phyloP scores from a whole-genome alignment of 371 early-diverging fungal species.

The Apophysomyces sp. region DNA sequence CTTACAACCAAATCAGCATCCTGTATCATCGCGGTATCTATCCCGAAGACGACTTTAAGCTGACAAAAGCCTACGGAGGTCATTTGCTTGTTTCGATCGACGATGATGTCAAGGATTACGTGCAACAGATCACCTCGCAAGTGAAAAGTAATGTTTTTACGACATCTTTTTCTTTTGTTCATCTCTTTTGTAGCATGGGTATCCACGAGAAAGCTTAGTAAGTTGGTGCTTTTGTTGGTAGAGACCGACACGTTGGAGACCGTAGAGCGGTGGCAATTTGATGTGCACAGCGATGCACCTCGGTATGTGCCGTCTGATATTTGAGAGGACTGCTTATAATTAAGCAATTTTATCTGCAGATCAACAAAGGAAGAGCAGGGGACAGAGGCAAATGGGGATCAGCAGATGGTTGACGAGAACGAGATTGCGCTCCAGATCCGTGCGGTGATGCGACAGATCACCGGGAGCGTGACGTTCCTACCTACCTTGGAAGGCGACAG shows the following conservation, averaged over 20 bases:
- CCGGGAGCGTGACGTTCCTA: slow-evolving; percentile 85
- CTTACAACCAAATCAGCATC: slow-evolving; percentile 51
- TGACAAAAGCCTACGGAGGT: slow-evolving; percentile 80
- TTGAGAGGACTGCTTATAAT: too few relatives aligned
- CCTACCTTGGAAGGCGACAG: slow-evolving; percentile 88
- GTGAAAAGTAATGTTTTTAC: slow-evolving; percentile 59
- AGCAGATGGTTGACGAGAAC: slow-evolving; percentile 37
- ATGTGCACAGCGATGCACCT: slow-evolving; percentile 55
- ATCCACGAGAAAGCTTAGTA: slow-evolving; percentile 63
- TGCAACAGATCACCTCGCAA: slow-evolving; percentile 73
- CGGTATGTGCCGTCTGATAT: too few relatives aligned
- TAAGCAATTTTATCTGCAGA: too few relatives aligned
- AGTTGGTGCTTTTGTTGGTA: slow-evolving; percentile 82
- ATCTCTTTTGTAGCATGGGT: slow-evolving; percentile 65
- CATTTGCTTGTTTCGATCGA: slow-evolving; percentile 75
- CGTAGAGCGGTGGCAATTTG: slow-evolving; percentile 94
- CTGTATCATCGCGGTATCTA: slow-evolving; percentile 90
- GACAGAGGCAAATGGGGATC: slow-evolving; percentile 37
- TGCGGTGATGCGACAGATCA: slow-evolving; percentile 88
- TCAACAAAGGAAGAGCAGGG: background rate
- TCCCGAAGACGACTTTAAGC: slow-evolving; percentile 83
- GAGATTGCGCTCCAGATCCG: slow-evolving; percentile 62
- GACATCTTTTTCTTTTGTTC: background rate
- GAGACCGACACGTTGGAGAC: slow-evolving; percentile 78
- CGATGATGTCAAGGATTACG: slow-evolving; percentile 69